Evolutionary conservation across 495 filamentous ascomycete species (phyloP).

Genomic region (Aspergillus leporis): DNA sequence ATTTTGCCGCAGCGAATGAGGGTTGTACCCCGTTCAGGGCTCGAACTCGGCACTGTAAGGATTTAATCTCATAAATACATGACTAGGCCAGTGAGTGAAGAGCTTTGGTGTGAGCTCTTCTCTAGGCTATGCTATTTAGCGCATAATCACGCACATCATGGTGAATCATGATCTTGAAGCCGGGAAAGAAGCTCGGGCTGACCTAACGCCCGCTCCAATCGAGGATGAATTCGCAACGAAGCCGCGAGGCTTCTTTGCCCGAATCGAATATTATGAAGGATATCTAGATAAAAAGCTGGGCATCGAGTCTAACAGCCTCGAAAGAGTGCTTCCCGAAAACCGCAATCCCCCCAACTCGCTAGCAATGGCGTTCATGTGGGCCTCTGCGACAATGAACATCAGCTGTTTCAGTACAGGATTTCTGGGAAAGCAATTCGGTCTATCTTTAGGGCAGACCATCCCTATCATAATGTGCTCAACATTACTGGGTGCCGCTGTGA

Average conservation of each 20-base stretch:
- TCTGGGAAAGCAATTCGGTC: slow-evolving; percentile 37
- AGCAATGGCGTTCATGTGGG: slow-evolving; percentile 55
- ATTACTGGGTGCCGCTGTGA: slow-evolving; percentile 41
- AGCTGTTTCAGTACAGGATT: slow-evolving; percentile 49
- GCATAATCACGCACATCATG: slow-evolving; percentile 37
- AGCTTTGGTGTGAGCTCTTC: neutral
- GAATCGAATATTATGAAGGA: slow-evolving; percentile 46
- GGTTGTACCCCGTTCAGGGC: neutral
- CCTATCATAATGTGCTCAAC: slow-evolving; percentile 38
- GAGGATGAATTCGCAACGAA: slow-evolving; percentile 17
- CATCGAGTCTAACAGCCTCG: slow-evolving; percentile 53
- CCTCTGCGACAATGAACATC: slow-evolving; percentile 55
- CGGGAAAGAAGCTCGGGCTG: slow-evolving; percentile 51
- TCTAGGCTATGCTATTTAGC: neutral
- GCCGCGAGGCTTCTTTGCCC: slow-evolving; percentile 29
- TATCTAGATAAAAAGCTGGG: slow-evolving; percentile 53
- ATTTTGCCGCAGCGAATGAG: slow-evolving; percentile 1
- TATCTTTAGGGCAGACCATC: slow-evolving; percentile 36
- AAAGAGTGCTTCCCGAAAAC: slow-evolving; percentile 52
- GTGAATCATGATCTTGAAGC: slow-evolving; percentile 38
- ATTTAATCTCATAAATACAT: neutral
- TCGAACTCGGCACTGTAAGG: neutral
- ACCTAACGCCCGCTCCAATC: slow-evolving; percentile 39
- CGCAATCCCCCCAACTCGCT: slow-evolving; percentile 29
- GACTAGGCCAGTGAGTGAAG: neutral